Percentiles rank a stretch among this genome's conserved stretches.
These are phyloP conservation scores for Schizosaccharomyces osmophilus DNA, from an alignment of 805 yeast species.

Conservation along the genomic window DNA sequence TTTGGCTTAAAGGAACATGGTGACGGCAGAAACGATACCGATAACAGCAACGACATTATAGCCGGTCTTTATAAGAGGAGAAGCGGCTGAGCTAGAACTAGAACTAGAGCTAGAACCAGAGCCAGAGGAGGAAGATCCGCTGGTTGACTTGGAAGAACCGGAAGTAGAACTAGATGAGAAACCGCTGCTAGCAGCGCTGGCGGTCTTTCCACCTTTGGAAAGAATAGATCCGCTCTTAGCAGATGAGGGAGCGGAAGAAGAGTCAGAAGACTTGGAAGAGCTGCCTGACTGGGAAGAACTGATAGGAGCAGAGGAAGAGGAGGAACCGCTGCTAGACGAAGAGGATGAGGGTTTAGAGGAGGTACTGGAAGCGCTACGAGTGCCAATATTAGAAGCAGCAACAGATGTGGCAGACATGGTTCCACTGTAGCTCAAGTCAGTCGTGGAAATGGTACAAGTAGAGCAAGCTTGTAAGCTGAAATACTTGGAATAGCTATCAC, in stretches of 20 bases:
- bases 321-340: not conserved
- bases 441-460: not conserved
- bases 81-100: not conserved
- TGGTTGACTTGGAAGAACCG: not conserved
- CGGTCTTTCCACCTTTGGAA: not conserved
- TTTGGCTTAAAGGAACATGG: not conserved
- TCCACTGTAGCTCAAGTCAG: not conserved
- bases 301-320: not conserved
- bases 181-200: not conserved
- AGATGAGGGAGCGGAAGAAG: not conserved
- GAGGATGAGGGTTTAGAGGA: not conserved
- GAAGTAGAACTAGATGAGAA: not conserved
- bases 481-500: not conserved
- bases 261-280: not conserved
- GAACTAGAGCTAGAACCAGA: not conserved
- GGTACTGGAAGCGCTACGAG: not conserved
- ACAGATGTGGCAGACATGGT: not conserved
- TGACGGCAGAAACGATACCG: not conserved
- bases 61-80: not conserved
- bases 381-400: not conserved
- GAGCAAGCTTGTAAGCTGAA: not conserved
- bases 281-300: not conserved
- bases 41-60: not conserved
- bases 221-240: not conserved
- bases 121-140: not conserved